Conservation (phyloP, 2,329 filamentous ascomycete genomes). For the Basipetospora sp. region DNA sequence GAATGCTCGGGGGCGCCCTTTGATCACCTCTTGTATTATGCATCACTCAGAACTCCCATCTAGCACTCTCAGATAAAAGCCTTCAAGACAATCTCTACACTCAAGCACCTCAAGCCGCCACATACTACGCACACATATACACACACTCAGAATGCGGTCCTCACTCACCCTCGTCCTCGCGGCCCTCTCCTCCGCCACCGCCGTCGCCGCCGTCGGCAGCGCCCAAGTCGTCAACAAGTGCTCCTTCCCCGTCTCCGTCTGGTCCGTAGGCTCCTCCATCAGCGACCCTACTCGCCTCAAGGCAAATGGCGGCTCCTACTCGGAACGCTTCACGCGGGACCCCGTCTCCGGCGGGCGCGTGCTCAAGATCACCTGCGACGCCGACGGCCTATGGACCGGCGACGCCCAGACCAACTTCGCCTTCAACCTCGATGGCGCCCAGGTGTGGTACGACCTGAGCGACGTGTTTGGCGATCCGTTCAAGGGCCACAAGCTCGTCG, state of each 20-base stretch:
- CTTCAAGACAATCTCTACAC: too few species aligned
- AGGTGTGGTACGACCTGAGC: conserved; percentile 26
- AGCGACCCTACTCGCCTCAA: conserved; percentile 13
- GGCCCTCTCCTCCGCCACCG: conserved; percentile 10
- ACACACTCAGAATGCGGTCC: conserved; percentile 2
- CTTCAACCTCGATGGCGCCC: conserved; percentile 20
- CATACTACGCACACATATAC: too few species aligned
- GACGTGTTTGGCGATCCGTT: conserved; percentile 27
- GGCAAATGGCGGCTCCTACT: conserved; percentile 15
- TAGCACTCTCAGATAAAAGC: too few species aligned
- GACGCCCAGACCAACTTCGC: conserved; percentile 26
- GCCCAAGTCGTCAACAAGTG: conserved; percentile 25
- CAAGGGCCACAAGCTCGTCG: conserved; percentile 17
- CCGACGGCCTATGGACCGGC: conserved; percentile 24
- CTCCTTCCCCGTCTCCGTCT: conserved; percentile 19
- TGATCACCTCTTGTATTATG: too few species aligned
- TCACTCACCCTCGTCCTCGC: not conserved
- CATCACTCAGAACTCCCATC: too few species aligned
- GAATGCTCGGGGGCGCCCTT: too few species aligned
- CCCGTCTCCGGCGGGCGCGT: conserved; percentile 23
- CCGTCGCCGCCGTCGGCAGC: conserved; percentile 17
- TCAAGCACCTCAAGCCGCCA: too few species aligned
- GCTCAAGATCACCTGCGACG: conserved; percentile 21
- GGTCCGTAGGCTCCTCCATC: conserved; percentile 23
- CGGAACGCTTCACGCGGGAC: conserved; percentile 21